phyloP scores from a whole-genome alignment of 2,329 filamentous ascomycete genomes.

The Penicillium sp. region DNA sequence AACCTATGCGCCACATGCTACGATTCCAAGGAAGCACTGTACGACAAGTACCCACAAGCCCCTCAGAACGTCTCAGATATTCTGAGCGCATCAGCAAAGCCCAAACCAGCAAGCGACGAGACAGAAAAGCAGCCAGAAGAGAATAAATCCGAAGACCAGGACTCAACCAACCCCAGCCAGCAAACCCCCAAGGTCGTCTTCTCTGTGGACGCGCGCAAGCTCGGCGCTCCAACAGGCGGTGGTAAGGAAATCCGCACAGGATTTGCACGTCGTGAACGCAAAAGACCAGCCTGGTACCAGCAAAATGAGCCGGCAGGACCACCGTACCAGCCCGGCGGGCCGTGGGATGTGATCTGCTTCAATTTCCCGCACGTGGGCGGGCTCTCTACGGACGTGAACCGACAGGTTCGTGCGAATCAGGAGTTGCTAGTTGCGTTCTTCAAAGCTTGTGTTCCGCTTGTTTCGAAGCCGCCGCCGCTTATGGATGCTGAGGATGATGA shows the following conservation, averaged over 20 bases:
- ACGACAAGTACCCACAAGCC: conserved; percentile 66
- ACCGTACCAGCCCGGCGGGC: conserved; percentile 21
- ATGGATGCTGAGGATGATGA: conserved; percentile 18
- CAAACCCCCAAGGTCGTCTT: conserved; percentile 30
- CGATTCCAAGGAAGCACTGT: conserved; percentile 43
- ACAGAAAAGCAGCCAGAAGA: background rate
- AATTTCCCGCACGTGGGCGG: conserved; percentile 97
- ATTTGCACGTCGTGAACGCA: conserved; percentile 25
- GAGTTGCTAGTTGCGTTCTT: conserved; percentile 45
- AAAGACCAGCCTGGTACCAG: conserved; percentile 26
- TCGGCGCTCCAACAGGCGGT: conserved; percentile 29
- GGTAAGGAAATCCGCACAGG: conserved; percentile 40
- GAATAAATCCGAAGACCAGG: background rate
- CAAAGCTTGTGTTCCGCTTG: conserved; percentile 36
- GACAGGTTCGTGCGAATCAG: conserved; percentile 88
- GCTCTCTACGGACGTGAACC: conserved; percentile 81
- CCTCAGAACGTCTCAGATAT: conserved; percentile 49
- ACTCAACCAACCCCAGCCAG: background rate
- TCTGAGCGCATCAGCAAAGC: conserved; percentile 14
- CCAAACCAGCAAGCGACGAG: background rate
- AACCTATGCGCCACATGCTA: conserved; percentile 39
- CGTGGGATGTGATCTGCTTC: conserved; percentile 75
- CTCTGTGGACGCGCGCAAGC: conserved; percentile 39
- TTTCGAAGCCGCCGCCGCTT: conserved; percentile 25
- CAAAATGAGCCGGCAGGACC: conserved; percentile 7